A percentile compares a stretch with the other conserved stretches of the same genome.
Evolutionary conservation across 2,329 filamentous ascomycete genomes (phyloP).

Genomic region (Exophiala viscosa): DNA sequence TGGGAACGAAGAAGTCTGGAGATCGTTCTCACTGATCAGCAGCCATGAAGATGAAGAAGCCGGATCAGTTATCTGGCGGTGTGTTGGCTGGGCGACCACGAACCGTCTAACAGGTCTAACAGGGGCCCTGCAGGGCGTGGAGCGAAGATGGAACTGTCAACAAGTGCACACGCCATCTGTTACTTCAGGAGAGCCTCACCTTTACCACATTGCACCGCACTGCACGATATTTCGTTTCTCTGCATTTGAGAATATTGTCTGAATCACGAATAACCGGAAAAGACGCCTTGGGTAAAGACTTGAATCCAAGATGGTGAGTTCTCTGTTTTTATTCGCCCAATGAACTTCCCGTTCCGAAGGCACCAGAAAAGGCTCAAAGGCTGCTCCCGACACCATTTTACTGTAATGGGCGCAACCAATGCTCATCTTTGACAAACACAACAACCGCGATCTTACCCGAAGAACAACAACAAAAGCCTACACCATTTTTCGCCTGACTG

Average conservation of each 20-base stretch:
- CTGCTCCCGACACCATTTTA: conserved; percentile 4
- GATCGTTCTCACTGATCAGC: conserved; percentile 1
- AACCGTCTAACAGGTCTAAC: not conserved
- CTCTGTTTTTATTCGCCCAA: conserved; percentile 18
- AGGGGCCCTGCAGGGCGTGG: not conserved
- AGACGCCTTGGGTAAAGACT: not conserved
- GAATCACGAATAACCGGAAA: not conserved
- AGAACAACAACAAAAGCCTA: conserved; percentile 3
- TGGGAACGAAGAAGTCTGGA: conserved; percentile 10
- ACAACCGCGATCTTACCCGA: not conserved
- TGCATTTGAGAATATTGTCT: not conserved
- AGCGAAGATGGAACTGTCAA: conserved; percentile 18
- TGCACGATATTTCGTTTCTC: not conserved
- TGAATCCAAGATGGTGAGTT: conserved; percentile 23
- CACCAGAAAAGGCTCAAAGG: conserved; percentile 7
- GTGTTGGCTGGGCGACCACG: conserved; percentile 18
- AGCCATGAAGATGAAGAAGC: not conserved
- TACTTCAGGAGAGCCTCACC: conserved; percentile 16
- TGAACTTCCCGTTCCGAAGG: conserved; percentile 1
- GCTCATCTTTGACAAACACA: conserved; percentile 1
- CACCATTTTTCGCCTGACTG: not conserved
- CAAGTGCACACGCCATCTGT: conserved; percentile 13
- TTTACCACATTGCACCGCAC: conserved; percentile 7
- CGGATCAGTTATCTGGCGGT: not conserved
- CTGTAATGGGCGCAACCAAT: not conserved